Conservation (phyloP, 2,329 filamentous ascomycete species). For the Colletotrichum zoysiae region DNA sequence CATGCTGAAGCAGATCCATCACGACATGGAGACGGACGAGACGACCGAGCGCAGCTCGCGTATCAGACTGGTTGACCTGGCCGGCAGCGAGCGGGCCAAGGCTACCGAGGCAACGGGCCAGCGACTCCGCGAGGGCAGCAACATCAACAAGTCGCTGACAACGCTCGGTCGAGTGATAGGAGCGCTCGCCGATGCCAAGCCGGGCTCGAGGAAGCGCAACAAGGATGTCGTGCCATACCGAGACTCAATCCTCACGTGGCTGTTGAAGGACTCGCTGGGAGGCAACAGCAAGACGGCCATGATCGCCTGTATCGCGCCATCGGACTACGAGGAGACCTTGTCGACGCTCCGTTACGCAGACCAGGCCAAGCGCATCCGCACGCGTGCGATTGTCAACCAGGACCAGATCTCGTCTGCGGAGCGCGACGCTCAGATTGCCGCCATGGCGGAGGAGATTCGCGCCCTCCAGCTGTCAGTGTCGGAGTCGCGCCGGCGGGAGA, state of each 20-base stretch:
- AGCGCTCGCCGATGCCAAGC: constrained; percentile 81
- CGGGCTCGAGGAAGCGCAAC: constrained; percentile 64
- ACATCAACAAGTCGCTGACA: constrained; percentile 99
- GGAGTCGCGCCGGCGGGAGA: constrained; percentile 75
- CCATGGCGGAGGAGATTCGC: constrained; percentile 96
- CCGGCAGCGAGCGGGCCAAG: constrained; percentile 94
- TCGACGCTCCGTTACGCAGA: constrained; percentile 97
- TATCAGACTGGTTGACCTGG: constrained; percentile 94
- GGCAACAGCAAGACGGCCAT: constrained; percentile 99
- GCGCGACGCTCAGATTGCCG: constrained; percentile 91
- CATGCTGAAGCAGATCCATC: constrained; percentile 97
- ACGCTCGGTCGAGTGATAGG: constrained; percentile 96
- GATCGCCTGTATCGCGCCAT: constrained; percentile 96
- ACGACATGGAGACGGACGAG: constrained; percentile 96
- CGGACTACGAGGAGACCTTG: constrained; percentile 96
- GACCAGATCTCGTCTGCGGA: constrained; percentile 93
- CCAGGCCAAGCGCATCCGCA: constrained; percentile 97
- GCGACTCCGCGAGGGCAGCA: constrained; percentile 91
- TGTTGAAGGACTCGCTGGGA: constrained; percentile 94
- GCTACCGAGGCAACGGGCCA: constrained; percentile 94
- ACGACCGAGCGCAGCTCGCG: constrained; percentile 95
- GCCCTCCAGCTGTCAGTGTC: constrained; percentile 81
- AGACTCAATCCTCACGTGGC: constrained; percentile 86
- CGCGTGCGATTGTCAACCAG: constrained; percentile 93
- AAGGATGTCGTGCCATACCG: constrained; percentile 86